Evolutionary conservation across 176 grass and related monocot species (phyloP).

Genomic region (Phoenix roebelenii): DNA sequence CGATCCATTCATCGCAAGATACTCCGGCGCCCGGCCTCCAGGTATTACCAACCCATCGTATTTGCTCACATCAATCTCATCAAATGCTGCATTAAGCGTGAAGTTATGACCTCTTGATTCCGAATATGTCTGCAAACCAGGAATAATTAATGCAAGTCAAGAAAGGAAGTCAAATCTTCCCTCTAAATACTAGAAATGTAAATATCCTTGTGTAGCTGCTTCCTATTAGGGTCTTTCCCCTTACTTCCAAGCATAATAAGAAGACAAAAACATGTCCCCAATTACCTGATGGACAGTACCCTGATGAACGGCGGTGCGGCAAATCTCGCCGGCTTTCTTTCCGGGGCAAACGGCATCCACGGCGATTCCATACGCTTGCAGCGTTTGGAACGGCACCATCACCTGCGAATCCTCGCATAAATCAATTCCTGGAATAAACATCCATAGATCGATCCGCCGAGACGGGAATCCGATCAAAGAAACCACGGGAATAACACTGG

Average conservation of each 20-base stretch:
- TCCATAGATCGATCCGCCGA: too few relatives aligned
- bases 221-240: too few relatives aligned
- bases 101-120: conserved; percentile 92
- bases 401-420: conserved; percentile 38
- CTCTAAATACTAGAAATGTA: too few relatives aligned
- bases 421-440: too few relatives aligned
- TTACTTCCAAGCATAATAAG: too few relatives aligned
- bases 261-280: background rate
- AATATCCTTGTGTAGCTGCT: too few relatives aligned
- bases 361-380: conserved; percentile 75
- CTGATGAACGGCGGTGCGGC: conserved; percentile 74
- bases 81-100: conserved; percentile 62
- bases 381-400: conserved; percentile 91
- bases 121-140: conserved; percentile 49
- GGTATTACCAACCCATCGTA: conserved; percentile 87
- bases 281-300: conserved; percentile 49
- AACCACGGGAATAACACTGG: too few relatives aligned
- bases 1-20: conserved; percentile 65
- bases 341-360: conserved; percentile 85
- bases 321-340: conserved; percentile 77
- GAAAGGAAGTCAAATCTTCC: conserved; percentile 8
- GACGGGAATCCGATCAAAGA: too few relatives aligned
- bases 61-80: conserved; percentile 27
- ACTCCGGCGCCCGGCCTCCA: conserved; percentile 80
- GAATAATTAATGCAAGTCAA: background rate